A percentile compares a stretch with the other conserved stretches of the same genome.
These are phyloP conservation scores for Botrytis elliptica DNA, from an alignment of 2,329 filamentous ascomycete genomes.

Conservation along the genomic window DNA sequence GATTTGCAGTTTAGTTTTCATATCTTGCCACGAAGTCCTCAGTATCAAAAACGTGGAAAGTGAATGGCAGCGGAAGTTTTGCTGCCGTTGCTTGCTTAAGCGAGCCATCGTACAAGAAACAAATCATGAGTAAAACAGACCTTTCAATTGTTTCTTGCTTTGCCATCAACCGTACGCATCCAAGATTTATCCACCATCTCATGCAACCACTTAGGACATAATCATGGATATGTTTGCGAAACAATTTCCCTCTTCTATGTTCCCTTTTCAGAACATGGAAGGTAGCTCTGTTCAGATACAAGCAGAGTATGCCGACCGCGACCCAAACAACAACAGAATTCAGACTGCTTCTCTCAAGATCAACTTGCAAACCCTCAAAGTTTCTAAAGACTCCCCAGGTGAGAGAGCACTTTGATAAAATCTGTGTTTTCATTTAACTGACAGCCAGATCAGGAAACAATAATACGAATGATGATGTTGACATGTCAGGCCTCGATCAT, in stretches of 20 bases:
- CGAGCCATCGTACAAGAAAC: neutral
- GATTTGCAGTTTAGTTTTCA: neutral
- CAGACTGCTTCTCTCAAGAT: neutral
- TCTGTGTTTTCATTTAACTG: neutral
- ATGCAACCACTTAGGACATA: neutral
- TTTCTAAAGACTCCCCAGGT: neutral
- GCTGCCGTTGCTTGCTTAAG: neutral
- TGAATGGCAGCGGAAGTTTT: neutral
- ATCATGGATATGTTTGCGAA: neutral
- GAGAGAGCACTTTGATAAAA: neutral
- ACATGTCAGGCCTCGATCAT: neutral
- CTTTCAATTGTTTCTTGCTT: neutral
- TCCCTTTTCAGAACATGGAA: neutral
- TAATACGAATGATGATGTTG: neutral
- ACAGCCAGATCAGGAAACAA: neutral
- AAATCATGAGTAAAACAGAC: neutral
- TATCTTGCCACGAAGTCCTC: fast-evolving
- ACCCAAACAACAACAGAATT: neutral
- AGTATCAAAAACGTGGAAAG: neutral
- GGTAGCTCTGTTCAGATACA: neutral
- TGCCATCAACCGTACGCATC: neutral
- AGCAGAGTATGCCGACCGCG: neutral
- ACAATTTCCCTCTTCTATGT: neutral
- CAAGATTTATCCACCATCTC: neutral
- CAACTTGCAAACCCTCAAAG: neutral